Conservation (phyloP, 140 eudicot species). For the Senecio squalidus region DNA sequence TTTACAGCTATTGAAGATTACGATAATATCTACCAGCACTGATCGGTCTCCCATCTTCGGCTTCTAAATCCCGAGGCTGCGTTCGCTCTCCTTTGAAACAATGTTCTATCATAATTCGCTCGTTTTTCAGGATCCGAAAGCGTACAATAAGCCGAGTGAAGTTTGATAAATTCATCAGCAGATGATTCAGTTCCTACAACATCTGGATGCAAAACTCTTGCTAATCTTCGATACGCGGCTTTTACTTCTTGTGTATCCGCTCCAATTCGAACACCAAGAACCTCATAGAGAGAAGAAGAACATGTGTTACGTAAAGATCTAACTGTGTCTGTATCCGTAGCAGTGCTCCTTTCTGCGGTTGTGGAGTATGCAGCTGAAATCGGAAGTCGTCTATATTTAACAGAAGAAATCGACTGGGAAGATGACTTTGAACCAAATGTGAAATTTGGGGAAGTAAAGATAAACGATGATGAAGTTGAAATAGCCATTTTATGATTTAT, state of each 20-base stretch:
- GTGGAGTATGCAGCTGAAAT: constrained; percentile 38
- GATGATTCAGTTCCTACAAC: constrained; percentile 11
- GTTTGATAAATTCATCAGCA: neutral
- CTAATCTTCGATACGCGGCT: constrained; percentile 60
- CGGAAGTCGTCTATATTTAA: constrained; percentile 14
- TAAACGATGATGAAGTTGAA: constrained; percentile 26
- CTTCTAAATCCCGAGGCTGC: neutral
- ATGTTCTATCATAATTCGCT: constrained; percentile 5
- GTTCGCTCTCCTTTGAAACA: neutral
- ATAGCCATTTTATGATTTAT: no score
- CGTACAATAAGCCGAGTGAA: constrained; percentile 13
- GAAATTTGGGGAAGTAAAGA: constrained; percentile 18
- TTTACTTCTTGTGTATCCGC: constrained; percentile 61
- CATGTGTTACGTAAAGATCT: neutral
- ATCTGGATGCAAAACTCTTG: constrained; percentile 73
- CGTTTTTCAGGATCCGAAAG: constrained; percentile 8
- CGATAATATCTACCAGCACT: constrained; percentile 9
- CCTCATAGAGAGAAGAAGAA: constrained; percentile 51
- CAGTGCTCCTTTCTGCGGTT: constrained; percentile 12
- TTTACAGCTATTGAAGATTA: neutral
- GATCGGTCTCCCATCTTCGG: constrained; percentile 19
- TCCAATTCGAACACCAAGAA: constrained; percentile 51
- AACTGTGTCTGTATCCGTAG: neutral
- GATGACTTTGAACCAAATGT: neutral
- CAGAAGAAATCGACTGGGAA: constrained; percentile 3